phyloP scores from a whole-genome alignment of 129 eudicot species.

The Saussurea involucrata region DNA sequence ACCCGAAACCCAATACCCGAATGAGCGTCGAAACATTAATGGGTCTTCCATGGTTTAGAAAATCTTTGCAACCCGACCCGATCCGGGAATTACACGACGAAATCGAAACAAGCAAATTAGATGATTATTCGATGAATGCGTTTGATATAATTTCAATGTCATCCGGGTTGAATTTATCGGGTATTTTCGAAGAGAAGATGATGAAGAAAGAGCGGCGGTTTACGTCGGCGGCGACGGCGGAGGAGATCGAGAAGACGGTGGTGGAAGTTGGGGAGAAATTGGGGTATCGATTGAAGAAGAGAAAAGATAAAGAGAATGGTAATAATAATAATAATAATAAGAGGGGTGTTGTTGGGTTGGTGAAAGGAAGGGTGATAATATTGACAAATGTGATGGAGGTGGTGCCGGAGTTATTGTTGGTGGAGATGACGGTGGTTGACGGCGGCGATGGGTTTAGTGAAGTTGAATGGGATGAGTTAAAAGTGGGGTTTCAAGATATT shows the following conservation, averaged over 20 bases:
- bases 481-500: conserved; percentile 49
- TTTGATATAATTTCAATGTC: conserved; percentile 89
- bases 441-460: conserved; percentile 51
- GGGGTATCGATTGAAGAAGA: conserved; percentile 47
- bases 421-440: conserved; percentile 58
- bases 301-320: conserved; percentile 29
- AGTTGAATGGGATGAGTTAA: conserved; percentile 64
- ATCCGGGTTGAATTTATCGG: conserved; percentile 68
- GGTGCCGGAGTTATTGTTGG: conserved; percentile 58
- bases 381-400: conserved; percentile 49
- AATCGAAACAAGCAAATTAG: conserved; percentile 10
- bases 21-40: conserved; percentile 47
- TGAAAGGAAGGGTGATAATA: conserved; percentile 54
- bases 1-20: conserved; percentile 71
- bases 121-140: conserved; percentile 43
- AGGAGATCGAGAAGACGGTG: conserved; percentile 51
- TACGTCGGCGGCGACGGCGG: conserved; percentile 34
- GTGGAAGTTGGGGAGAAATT: conserved; percentile 44
- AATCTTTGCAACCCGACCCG: conserved; percentile 15
- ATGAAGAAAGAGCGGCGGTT: conserved; percentile 49
- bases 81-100: conserved; percentile 10
- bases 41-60: conserved; percentile 61
- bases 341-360: conserved; percentile 31
- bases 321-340: too few relatives aligned
- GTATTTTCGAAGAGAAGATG: conserved; percentile 46